Conservation (phyloP, 169 alveolate species). For the Ichthyophthirius multifiliis region DNA sequence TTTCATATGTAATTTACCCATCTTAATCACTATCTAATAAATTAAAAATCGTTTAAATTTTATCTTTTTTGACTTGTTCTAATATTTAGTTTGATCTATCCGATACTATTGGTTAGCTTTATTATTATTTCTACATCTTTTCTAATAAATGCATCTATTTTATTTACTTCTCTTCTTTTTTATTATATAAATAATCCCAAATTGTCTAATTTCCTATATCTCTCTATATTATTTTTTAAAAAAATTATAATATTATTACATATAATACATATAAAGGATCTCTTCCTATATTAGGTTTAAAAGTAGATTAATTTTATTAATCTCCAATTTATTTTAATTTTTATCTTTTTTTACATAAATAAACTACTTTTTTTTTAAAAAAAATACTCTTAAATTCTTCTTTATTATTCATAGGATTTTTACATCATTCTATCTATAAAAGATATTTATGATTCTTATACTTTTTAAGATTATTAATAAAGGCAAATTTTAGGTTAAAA, state of each 20-base stretch:
- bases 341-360: background rate
- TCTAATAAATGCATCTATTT: background rate
- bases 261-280: background rate
- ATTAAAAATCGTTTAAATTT: background rate
- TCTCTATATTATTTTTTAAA: background rate
- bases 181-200: background rate
- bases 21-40: background rate
- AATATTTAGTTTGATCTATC: background rate
- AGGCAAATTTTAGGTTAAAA: background rate
- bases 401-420: background rate
- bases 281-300: background rate
- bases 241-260: background rate
- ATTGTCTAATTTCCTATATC: background rate
- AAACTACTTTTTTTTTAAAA: background rate
- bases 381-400: background rate
- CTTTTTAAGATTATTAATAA: slow-evolving; percentile 1
- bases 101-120: background rate
- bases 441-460: background rate
- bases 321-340: background rate
- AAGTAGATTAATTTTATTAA: background rate
- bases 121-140: background rate
- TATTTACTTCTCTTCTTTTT: background rate
- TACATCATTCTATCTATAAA: slow-evolving; percentile 10
- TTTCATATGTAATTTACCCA: background rate
- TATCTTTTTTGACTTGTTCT: background rate